Evolutionary conservation across 192 early-diverging fungal genomes (phyloP), one percentile per base, ranked within the genome.

Genomic region (Entophlyctis luteolus): DNA sequence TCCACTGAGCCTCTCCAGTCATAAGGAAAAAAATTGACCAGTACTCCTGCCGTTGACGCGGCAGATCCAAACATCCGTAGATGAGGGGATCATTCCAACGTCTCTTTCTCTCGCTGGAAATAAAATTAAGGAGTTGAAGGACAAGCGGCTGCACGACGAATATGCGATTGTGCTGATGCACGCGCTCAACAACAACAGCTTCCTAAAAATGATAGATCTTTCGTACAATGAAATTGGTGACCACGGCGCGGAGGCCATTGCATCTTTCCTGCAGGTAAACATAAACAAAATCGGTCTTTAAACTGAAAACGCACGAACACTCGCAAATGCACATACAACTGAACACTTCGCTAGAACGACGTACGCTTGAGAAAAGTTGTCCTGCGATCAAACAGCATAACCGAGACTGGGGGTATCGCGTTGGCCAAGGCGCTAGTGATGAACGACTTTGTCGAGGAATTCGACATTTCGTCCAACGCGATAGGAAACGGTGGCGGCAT

Each of bases 171-270:
- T 73, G n/a, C 29, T 81, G 0, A 48, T 81, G 12, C 75, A 25
- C 1, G 72, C 79, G 2, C 14, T 80, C 8, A 16, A 65, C 28
- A 46, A 54, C n/a, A 68, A 68, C 28, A 55, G 25, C 16, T 82
- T 78, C 52, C 37, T 82, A 10, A 62, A 59, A 2, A 62, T 73
- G 20, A 52, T 82, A 8, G 75, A 79, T 55, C 48, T 82, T 58
- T 57, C 59, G 20, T 82, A 56, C 52, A 82, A 82, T 68, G 78
- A 79, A 31, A 77, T 82, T 45, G 75, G 74, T 2, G 75, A 82
- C 59, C 62, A 57, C 33, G 81, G 81, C 10, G 81, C 77, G 2
- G 48, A 10, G 0, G 12, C n/a, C 16, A 25, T 82, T 16, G 81
- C 77, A 5, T 55, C 38, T 23, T 82, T 72, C 45, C 18, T 82